These are phyloP conservation scores for Raffaelea ambrosiae DNA, from an alignment of 2,329 filamentous ascomycete genomes.

Conservation along the genomic window DNA sequence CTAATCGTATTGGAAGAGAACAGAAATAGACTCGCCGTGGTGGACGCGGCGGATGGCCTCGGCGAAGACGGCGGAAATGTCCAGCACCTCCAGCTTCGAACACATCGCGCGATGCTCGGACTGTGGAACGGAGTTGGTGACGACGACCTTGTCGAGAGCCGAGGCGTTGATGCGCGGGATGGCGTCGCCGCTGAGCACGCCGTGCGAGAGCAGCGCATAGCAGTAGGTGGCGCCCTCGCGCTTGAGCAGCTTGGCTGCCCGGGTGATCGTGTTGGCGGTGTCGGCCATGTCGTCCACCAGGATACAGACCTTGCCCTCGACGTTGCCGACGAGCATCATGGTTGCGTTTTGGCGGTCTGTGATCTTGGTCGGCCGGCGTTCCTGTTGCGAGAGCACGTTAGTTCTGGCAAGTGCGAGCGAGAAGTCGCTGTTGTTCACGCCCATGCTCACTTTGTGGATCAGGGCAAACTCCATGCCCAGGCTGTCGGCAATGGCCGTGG, in stretches of 20 bases:
- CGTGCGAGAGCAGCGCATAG: conserved; percentile 88
- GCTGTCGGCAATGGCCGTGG: conserved; percentile 88
- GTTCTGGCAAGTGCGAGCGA: too few species aligned
- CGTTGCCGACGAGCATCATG: conserved; percentile 77
- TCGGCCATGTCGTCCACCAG: conserved; percentile 91
- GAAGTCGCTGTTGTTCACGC: too few species aligned
- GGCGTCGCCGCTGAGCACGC: conserved; percentile 89
- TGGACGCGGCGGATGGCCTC: conserved; percentile 95
- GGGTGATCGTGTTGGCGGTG: conserved; percentile 93
- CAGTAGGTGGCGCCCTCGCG: conserved; percentile 88
- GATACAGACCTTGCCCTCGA: conserved; percentile 65
- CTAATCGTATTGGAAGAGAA: conserved; percentile 79
- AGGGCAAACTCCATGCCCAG: conserved; percentile 92
- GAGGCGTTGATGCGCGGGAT: conserved; percentile 92
- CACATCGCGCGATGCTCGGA: conserved; percentile 68
- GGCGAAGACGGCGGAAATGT: conserved; percentile 84
- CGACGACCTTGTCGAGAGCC: conserved; percentile 83
- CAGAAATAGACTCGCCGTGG: conserved; percentile 95
- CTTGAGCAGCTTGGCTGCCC: conserved; percentile 93
- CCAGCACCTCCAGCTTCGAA: conserved; percentile 83
- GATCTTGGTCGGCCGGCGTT: conserved; percentile 58
- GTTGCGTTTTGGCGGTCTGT: conserved; percentile 69
- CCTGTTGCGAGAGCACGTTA: conserved; percentile 12
- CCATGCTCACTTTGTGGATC: conserved; percentile 76
- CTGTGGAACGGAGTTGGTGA: conserved; percentile 93